Percentiles rank a stretch among this genome's conserved stretches.
These are phyloP conservation scores for Fusarium lateritium DNA, from an alignment of 2,329 filamentous ascomycete genomes.

Conservation along the genomic window DNA sequence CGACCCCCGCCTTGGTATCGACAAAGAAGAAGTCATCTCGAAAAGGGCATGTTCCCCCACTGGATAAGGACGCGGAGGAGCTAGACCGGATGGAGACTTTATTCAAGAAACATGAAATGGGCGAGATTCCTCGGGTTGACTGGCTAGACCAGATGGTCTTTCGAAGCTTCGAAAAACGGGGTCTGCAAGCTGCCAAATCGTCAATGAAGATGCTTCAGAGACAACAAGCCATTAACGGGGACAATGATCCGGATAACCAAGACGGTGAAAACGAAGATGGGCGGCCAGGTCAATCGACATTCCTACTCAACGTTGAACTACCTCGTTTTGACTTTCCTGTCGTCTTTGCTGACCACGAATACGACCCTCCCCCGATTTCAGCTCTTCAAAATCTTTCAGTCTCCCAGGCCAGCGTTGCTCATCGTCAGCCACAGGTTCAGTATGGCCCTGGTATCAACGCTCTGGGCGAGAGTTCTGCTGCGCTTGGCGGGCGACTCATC, in stretches of 20 bases:
- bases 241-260: slow-evolving; percentile 51
- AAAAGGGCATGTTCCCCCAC: slow-evolving; percentile 63
- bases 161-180: slow-evolving; percentile 85
- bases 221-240: slow-evolving; percentile 59
- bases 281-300: slow-evolving; percentile 68
- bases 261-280: slow-evolving; percentile 61
- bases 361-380: slow-evolving; percentile 86
- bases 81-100: slow-evolving; percentile 89
- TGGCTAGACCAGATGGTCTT: slow-evolving; percentile 98
- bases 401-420: slow-evolving; percentile 78
- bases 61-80: slow-evolving; percentile 84
- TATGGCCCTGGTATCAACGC: slow-evolving; percentile 91
- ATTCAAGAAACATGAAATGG: slow-evolving; percentile 98
- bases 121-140: slow-evolving; percentile 90
- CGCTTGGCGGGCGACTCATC: slow-evolving; percentile 74
- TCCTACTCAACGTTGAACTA: slow-evolving; percentile 90
- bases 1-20: slow-evolving; percentile 78
- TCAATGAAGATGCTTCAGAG: slow-evolving; percentile 72
- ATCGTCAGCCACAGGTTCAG: slow-evolving; percentile 88
- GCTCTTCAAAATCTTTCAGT: slow-evolving; percentile 72
- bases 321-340: slow-evolving; percentile 96
- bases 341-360: slow-evolving; percentile 95
- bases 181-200: slow-evolving; percentile 74
- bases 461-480: slow-evolving; percentile 66
- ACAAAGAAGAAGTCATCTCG: slow-evolving; percentile 67